A percentile compares a stretch with the other conserved stretches of the same genome.
Conservation (phyloP, 2,329 filamentous ascomycete genomes). For the Calonectria honghensis region DNA sequence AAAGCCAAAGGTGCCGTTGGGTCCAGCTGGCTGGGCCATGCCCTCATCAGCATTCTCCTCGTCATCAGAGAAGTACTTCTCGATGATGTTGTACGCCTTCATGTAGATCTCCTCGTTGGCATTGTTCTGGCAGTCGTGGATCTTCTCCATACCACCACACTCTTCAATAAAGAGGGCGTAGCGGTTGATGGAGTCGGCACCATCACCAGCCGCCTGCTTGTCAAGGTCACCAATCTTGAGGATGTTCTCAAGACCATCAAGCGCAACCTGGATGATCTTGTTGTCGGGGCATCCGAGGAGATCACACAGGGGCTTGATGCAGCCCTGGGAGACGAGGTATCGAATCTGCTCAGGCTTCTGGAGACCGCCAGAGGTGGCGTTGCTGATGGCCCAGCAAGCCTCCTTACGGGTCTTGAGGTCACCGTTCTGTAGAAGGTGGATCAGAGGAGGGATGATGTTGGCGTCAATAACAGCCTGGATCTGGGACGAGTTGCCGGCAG, state of each 20-base stretch:
- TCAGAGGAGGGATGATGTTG: conserved; percentile 96
- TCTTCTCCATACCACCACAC: conserved; percentile 99
- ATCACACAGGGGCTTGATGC: conserved; percentile 98
- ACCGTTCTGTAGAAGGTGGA: conserved; percentile 95
- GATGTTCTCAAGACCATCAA: conserved; percentile 99
- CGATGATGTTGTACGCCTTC: conserved; percentile 99
- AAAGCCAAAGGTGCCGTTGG: conserved; percentile 87
- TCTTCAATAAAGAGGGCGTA: conserved; percentile 99
- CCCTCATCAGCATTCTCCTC: conserved; percentile 92
- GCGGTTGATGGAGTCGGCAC: conserved; percentile 89
- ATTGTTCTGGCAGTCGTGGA: conserved; percentile 99
- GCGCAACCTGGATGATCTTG: conserved; percentile 99
- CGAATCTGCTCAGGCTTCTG: conserved; percentile 99
- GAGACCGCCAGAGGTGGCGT: conserved; percentile 96
- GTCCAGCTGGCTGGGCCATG: conserved; percentile 78
- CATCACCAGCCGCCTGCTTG: conserved; percentile 89
- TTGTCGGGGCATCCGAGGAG: conserved; percentile 97
- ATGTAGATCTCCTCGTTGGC: conserved; percentile 99
- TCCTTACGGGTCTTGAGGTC: conserved; percentile 99
- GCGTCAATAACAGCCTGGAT: conserved; percentile 98
- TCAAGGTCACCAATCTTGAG: conserved; percentile 99
- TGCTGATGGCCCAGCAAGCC: conserved; percentile 99
- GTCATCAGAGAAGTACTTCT: conserved; percentile 99
- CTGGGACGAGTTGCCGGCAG: conserved; percentile 96
- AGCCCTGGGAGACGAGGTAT: conserved; percentile 93